A percentile compares a stretch with the other conserved stretches of the same genome.
phyloP scores from a whole-genome alignment of 78 protist genomes.

The Monosiga brevicollis region DNA sequence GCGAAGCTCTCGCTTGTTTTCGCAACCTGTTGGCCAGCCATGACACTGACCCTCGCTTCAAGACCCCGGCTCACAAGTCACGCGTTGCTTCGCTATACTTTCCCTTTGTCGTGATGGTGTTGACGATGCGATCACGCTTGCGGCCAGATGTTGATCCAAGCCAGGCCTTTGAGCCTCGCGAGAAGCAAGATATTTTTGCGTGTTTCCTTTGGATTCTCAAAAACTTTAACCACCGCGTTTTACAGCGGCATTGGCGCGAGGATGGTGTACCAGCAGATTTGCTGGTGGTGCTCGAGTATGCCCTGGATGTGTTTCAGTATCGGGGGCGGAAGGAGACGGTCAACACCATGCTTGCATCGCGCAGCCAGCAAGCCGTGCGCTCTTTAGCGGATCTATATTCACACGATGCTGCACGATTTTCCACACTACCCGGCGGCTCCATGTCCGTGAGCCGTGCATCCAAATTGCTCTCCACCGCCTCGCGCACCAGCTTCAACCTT shows the following conservation, averaged over 20 bases:
- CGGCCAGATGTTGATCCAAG: neutral
- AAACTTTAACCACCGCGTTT: neutral
- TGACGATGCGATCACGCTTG: neutral
- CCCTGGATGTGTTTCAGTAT: neutral
- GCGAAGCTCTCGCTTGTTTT: neutral
- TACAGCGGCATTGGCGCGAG: too few species aligned
- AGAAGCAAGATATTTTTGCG: neutral
- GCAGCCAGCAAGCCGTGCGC: too few species aligned
- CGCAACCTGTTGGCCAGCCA: neutral
- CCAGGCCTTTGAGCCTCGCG: neutral
- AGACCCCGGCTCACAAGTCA: neutral
- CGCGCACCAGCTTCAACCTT: too few species aligned
- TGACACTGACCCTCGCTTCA: neutral
- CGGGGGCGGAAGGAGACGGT: neutral
- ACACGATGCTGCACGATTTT: too few species aligned
- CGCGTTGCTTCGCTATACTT: constrained; percentile 1
- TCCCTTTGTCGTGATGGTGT: neutral
- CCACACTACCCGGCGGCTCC: too few species aligned
- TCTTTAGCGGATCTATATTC: too few species aligned
- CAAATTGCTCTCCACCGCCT: too few species aligned
- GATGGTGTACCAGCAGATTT: too few species aligned
- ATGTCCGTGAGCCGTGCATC: too few species aligned
- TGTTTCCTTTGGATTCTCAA: neutral
- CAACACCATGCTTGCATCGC: neutral
- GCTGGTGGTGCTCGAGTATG: neutral